Conservation (phyloP, 2,329 filamentous ascomycete genomes). For the Lachnellula hyalina region DNA sequence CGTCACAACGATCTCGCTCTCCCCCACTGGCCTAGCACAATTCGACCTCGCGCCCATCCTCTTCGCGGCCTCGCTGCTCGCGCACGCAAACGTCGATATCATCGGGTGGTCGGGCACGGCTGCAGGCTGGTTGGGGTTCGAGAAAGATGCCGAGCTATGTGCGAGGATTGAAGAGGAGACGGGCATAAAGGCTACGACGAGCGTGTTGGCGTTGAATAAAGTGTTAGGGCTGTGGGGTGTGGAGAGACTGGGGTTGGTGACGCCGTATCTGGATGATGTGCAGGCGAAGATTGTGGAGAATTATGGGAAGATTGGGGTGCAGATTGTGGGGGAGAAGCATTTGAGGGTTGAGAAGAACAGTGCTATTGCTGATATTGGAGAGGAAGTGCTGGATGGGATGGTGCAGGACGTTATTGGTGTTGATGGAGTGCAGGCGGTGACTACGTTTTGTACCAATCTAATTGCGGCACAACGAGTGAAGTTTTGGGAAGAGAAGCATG, state of each 20-base stretch:
- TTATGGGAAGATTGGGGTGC: slow-evolving; percentile 32
- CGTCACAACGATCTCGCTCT: slow-evolving; percentile 36
- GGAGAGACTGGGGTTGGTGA: slow-evolving; percentile 35
- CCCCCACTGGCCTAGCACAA: slow-evolving; percentile 30
- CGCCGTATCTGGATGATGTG: slow-evolving; percentile 38
- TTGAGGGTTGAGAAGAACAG: slow-evolving; percentile 34
- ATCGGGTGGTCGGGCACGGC: slow-evolving; percentile 37
- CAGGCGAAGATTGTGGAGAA: slow-evolving; percentile 34
- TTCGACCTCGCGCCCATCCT: slow-evolving; percentile 31
- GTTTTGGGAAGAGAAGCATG: slow-evolving; percentile 35
- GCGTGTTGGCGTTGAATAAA: slow-evolving; percentile 37
- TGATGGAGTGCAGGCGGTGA: slow-evolving; percentile 32
- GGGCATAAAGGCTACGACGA: slow-evolving; percentile 37
- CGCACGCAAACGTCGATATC: slow-evolving; percentile 35
- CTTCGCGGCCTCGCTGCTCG: slow-evolving; percentile 32
- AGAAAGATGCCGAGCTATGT: slow-evolving; percentile 36
- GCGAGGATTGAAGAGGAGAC: slow-evolving; percentile 33
- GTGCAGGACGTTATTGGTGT: slow-evolving; percentile 13
- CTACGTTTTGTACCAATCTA: slow-evolving; percentile 41
- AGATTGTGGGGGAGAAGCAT: slow-evolving; percentile 32
- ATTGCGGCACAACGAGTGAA: slow-evolving; percentile 35
- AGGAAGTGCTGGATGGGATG: slow-evolving; percentile 29
- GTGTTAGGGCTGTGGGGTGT: slow-evolving; percentile 27
- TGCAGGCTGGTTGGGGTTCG: slow-evolving; percentile 37
- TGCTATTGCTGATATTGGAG: slow-evolving; percentile 33